Evolutionary conservation across 345 rosid species (phyloP), one percentile per base, ranked within the genome.

Genomic region (Nasturtium officinale): DNA sequence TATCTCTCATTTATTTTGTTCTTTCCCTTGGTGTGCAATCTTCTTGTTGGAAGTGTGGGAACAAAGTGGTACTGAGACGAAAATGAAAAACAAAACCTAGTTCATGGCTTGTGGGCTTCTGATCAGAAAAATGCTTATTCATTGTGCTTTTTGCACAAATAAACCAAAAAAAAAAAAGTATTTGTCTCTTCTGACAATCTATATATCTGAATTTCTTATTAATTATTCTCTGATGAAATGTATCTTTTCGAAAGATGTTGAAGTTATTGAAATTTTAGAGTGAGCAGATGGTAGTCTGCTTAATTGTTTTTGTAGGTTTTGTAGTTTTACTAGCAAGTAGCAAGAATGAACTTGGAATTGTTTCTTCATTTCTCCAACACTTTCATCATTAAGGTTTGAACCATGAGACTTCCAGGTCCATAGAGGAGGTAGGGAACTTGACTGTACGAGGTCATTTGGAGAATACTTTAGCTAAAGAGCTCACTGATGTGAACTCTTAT

Each of bases 81-180:
- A 37, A 12, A 48, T 21, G 58, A 38, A 20, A 35, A 28, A 51
- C 29, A 59, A 52, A 54, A 54, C 56, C 37, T 76, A 78, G 93
- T 83, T 87, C 92, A 84, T 81, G 78, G 81, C 75, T 82, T 62
- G 87, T 87, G 88, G 87, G 87, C 93, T 82, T 78, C 62, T 79
- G 81, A 40, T 70, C 47, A 56, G 57, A 77, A 77, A 77, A 35
- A 11, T 71, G 52, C 72, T 71, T 60, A 77, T 77, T 71, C 80
- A 65, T 72, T 65, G 76, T 77, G 76, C 80, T 33, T 50, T 33
- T 77, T 46, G 76, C 76, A 71, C 76, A 77, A 76, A 76, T 18
- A 69, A 65, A 64, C 65, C 7, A 26, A 35, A 38, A 33, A 38
- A 45, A 23, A 59, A 25, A 67, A 18, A 45, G 57, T 54, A 45